Conservation (phyloP, 345 rosid genomes). For the Laguncularia racemosa region DNA sequence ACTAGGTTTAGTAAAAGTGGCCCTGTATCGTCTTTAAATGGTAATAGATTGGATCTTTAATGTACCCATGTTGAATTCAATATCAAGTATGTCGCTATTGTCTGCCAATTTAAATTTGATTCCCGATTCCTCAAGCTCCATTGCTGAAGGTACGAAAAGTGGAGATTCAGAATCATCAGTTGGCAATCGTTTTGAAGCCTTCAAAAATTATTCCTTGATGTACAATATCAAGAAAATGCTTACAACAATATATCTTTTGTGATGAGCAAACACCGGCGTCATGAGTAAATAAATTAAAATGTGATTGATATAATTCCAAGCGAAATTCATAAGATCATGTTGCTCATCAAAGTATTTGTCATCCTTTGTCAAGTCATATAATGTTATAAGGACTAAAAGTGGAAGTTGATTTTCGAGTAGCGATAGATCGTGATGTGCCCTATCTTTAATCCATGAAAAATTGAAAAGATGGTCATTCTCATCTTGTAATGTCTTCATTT, state of each 20-base stretch:
- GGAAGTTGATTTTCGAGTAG: background rate
- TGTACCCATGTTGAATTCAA: background rate
- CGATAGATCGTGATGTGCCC: background rate
- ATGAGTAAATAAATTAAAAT: background rate
- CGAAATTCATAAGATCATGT: background rate
- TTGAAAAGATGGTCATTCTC: background rate
- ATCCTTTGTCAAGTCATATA: too few relatives aligned
- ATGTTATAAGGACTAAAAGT: background rate
- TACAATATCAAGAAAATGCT: too few relatives aligned
- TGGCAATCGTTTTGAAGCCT: too few relatives aligned
- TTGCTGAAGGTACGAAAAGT: background rate
- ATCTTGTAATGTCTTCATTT: fast-evolving
- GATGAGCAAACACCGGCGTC: too few relatives aligned
- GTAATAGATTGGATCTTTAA: background rate
- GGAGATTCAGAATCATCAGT: too few relatives aligned
- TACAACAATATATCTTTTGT: too few relatives aligned
- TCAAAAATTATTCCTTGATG: too few relatives aligned
- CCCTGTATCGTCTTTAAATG: background rate
- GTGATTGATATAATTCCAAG: too few relatives aligned
- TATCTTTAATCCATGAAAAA: background rate
- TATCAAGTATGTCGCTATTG: too few relatives aligned
- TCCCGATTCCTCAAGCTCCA: background rate
- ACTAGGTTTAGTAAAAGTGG: background rate
- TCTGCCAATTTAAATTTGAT: background rate
- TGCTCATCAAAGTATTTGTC: background rate